Conservation (phyloP, 1,139 yeast genomes). For the Yamadazyma trypodendri region DNA sequence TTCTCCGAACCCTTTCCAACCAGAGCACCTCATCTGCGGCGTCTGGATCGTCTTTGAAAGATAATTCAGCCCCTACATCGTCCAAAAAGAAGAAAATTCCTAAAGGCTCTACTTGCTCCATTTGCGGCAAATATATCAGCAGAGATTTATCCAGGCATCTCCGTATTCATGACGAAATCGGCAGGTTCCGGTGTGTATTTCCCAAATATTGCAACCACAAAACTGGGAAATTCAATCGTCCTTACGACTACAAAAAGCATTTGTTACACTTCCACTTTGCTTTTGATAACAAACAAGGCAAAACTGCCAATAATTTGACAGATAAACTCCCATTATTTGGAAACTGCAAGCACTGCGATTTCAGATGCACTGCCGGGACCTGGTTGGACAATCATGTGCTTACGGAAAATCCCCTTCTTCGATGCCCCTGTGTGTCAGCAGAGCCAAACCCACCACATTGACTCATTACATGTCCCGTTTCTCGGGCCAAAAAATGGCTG, state of each 20-base stretch:
- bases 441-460: slow-evolving; percentile 6
- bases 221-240: slow-evolving; percentile 46
- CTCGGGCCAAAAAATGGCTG: not conserved
- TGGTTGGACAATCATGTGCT: slow-evolving; percentile 46
- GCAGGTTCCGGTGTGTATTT: slow-evolving; percentile 46
- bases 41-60: slow-evolving; percentile 13
- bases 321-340: slow-evolving; percentile 44
- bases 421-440: slow-evolving; percentile 24
- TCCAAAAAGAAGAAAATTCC: slow-evolving; percentile 30
- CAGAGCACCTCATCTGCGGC: slow-evolving; percentile 22
- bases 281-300: slow-evolving; percentile 46
- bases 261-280: slow-evolving; percentile 44
- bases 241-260: slow-evolving; percentile 50
- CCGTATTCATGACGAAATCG: slow-evolving; percentile 48
- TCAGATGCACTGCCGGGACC: slow-evolving; percentile 33
- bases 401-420: slow-evolving; percentile 20
- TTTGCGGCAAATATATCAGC: slow-evolving; percentile 44
- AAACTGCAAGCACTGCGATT: slow-evolving; percentile 40
- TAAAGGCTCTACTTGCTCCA: slow-evolving; percentile 41
- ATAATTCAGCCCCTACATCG: slow-evolving; percentile 5
- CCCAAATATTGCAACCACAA: slow-evolving; percentile 46
- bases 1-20: slow-evolving; percentile 22
- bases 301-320: slow-evolving; percentile 41
- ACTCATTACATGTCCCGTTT: not conserved
- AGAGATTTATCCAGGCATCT: slow-evolving; percentile 47